Evolutionary conservation across 2,329 filamentous ascomycete species (phyloP).

Genomic region (Colletotrichum costaricense): DNA sequence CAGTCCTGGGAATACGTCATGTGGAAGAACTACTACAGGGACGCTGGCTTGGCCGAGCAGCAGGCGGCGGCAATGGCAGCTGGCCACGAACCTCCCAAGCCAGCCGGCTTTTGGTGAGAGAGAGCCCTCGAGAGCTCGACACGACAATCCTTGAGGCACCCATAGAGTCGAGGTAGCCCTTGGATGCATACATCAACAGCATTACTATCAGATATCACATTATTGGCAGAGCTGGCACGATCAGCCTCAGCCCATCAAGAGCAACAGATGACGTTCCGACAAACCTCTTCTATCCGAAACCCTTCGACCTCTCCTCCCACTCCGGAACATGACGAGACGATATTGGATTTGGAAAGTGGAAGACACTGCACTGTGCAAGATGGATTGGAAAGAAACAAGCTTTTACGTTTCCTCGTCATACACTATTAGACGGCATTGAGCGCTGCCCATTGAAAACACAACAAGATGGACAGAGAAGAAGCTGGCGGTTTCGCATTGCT

Average conservation of each 20-base stretch:
- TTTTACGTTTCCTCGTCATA: neutral
- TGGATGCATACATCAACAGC: neutral
- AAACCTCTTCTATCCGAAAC: neutral
- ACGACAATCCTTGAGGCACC: too few species aligned
- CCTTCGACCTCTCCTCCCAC: neutral
- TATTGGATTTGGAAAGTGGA: neutral
- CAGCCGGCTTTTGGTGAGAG: conserved; percentile 16
- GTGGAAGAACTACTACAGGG: neutral
- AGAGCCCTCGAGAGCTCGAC: neutral
- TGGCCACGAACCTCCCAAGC: neutral
- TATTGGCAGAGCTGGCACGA: neutral
- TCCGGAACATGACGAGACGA: neutral
- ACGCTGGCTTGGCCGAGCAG: neutral
- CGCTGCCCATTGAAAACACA: neutral
- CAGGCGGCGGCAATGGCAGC: neutral
- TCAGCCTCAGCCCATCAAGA: neutral
- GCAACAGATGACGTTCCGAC: neutral
- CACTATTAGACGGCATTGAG: neutral
- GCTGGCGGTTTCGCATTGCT: too few species aligned
- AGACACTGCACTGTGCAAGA: neutral
- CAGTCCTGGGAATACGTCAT: conserved; percentile 13
- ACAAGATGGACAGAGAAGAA: too few species aligned
- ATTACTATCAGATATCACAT: neutral
- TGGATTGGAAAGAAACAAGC: neutral
- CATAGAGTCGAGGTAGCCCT: neutral